Evolutionary conservation across 2,329 filamentous ascomycete genomes (phyloP), one percentile per base, ranked within the genome.

Genomic region (Xylaria multiplex): DNA sequence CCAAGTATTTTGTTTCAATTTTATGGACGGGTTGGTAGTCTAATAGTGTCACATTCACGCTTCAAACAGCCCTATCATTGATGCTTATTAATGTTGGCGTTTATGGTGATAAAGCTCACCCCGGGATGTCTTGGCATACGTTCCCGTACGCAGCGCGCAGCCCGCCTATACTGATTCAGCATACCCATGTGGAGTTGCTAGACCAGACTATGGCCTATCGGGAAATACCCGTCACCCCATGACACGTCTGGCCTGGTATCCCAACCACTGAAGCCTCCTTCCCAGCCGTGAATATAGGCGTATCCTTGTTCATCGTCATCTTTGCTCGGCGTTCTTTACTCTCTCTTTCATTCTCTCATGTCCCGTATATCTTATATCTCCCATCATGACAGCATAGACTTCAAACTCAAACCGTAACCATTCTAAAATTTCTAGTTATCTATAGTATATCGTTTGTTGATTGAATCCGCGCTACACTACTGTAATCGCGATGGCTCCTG

Each of bases 401-500:
- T 30, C 1, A 9, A 27, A 40, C 24, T 19, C 14, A 1, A 11
- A 19, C 22, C n/a, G 14, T 16, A 8, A 40, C 48, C 2, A 19
- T 22, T 37, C 19, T 8, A 8, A 2, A 9, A 8, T 37, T 37
- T 37, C 35, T 9, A 8, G 35, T 45, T 30, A 6, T 32, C 3
- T 49, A 54, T 35, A 35, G 19, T n/a, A 3, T 43, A 16, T 19
- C 6, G 16, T 22, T 11, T 9, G 16, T 43, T 22, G 9, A 19
- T 14, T 14, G 16, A 30, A 35, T 40, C 46, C 35, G 32, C 45
- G 50, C 27, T 27, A 45, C 54, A 24, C 53, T 24, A 22, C 48
- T 8, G 35, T 30, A 32, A 6, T 48, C 49, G 16, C 27, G 9
- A 76, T 76, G 74, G 69, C 75, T 1, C 73, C 75, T n/a, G 74